Percentiles rank a stretch among this genome's conserved stretches.
These are phyloP conservation scores for Farysia itapuensis DNA, from an alignment of 1,284 basidiomycete genomes.

Conservation along the genomic window DNA sequence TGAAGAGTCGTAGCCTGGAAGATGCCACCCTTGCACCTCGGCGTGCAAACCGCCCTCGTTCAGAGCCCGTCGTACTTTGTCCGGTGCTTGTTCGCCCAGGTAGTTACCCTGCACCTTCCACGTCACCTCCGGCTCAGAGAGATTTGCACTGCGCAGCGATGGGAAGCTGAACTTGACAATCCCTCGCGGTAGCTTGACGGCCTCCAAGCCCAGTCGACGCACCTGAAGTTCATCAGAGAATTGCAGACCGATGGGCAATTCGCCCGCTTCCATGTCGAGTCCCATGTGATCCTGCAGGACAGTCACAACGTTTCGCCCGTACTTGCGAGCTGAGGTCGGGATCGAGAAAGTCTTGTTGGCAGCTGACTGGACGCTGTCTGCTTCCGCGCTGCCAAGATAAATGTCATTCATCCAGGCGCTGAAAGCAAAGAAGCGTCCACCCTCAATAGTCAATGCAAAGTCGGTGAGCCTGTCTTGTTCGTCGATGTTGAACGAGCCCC, in stretches of 20 bases:
- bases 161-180: conserved; percentile 67
- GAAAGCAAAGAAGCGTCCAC: conserved; percentile 74
- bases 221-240: neutral
- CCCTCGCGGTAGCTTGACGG: conserved; percentile 72
- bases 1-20: conserved; percentile 72
- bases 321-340: conserved; percentile 63
- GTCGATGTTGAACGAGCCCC: conserved; percentile 68
- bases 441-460: conserved; percentile 74
- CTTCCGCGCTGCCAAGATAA: conserved; percentile 68
- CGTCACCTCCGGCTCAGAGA: conserved; percentile 61
- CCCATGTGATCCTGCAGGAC: conserved; percentile 80
- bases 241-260: conserved; percentile 21
- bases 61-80: conserved; percentile 70
- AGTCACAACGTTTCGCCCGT: conserved; percentile 70
- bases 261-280: conserved; percentile 64
- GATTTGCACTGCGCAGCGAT: conserved; percentile 57
- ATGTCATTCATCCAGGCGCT: conserved; percentile 76
- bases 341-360: conserved; percentile 60
- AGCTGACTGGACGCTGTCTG: conserved; percentile 20
- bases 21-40: conserved; percentile 78
- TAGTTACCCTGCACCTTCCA: conserved; percentile 83
- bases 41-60: conserved; percentile 80
- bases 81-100: conserved; percentile 75
- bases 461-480: conserved; percentile 63
- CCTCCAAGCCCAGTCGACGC: conserved; percentile 45